phyloP scores from a whole-genome alignment of 805 yeast species.

The Kuraishia ogatae region DNA sequence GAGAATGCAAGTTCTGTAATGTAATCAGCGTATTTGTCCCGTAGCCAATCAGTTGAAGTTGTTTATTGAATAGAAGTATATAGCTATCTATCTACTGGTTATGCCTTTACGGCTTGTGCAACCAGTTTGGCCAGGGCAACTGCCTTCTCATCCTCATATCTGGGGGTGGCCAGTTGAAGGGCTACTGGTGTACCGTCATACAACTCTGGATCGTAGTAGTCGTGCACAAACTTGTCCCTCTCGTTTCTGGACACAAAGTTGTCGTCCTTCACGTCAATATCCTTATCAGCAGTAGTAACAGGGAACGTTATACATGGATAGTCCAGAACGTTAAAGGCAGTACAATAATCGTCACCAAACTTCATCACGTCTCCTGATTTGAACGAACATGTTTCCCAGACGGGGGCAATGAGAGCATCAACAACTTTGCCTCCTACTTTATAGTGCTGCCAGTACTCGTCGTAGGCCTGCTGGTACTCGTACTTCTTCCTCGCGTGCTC shows the following conservation, averaged over 20 bases:
- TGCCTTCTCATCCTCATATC: slow-evolving; percentile 52
- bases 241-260: slow-evolving; percentile 16
- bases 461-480: slow-evolving; percentile 1
- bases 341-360: slow-evolving; percentile 11
- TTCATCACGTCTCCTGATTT: slow-evolving; percentile 48
- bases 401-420: slow-evolving; percentile 58
- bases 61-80: no score
- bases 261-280: slow-evolving; percentile 31
- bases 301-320: slow-evolving; percentile 5
- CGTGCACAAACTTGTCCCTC: slow-evolving; percentile 21
- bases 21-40: no score
- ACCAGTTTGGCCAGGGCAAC: slow-evolving; percentile 26
- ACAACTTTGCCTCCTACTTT: slow-evolving; percentile 34
- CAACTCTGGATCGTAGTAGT: slow-evolving; percentile 36
- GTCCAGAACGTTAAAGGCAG: slow-evolving; percentile 5
- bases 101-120: slow-evolving; percentile 14
- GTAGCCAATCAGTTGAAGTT: no score
- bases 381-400: slow-evolving; percentile 55
- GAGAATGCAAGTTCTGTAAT: no score
- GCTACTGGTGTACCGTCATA: slow-evolving; percentile 45
- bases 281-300: slow-evolving; percentile 25
- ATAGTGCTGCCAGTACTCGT: slow-evolving; percentile 22
- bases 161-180: slow-evolving; percentile 43
- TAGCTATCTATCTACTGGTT: no score
- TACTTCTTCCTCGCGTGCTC: slow-evolving; percentile 31